Evolutionary conservation across 140 eudicot genomes (phyloP).

Genomic region (Senecio squalidus): DNA sequence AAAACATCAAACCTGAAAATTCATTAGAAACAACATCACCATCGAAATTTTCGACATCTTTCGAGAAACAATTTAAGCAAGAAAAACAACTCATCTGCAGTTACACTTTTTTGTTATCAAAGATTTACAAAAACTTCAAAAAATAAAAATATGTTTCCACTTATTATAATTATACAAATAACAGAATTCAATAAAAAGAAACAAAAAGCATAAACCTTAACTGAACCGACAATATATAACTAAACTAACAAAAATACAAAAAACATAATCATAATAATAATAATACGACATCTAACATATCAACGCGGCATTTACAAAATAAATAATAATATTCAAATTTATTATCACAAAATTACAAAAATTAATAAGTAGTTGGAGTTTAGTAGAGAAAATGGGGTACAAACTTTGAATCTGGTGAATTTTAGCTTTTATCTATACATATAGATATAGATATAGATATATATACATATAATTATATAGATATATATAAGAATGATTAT

Average conservation of each 20-base stretch:
- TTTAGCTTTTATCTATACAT: background rate
- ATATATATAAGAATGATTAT: too few species aligned
- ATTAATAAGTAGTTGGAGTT: slow-evolving; percentile 18
- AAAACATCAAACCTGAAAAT: slow-evolving; percentile 16
- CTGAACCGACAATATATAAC: background rate
- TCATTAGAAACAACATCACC: slow-evolving; percentile 12
- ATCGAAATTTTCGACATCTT: slow-evolving; percentile 26
- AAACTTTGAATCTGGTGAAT: slow-evolving; percentile 15
- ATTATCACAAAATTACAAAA: slow-evolving; percentile 1
- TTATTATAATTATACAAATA: background rate
- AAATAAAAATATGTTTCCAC: too few species aligned
- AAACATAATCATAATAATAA: background rate
- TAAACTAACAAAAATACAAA: background rate
- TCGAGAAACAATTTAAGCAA: slow-evolving; percentile 22
- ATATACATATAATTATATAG: background rate
- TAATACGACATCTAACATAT: slow-evolving; percentile 24
- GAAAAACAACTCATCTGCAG: slow-evolving; percentile 24
- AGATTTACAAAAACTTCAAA: background rate
- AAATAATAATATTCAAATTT: slow-evolving; percentile 1
- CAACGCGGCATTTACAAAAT: slow-evolving; percentile 37
- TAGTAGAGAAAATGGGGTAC: slow-evolving; percentile 11
- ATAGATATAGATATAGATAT: slow-evolving; percentile 11
- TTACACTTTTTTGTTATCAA: background rate
- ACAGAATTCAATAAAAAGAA: slow-evolving; percentile 8
- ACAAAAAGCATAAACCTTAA: slow-evolving; percentile 17